Evolutionary conservation across 352 stramenopile genomes (phyloP).

Genomic region (Pythium dissotocum): DNA sequence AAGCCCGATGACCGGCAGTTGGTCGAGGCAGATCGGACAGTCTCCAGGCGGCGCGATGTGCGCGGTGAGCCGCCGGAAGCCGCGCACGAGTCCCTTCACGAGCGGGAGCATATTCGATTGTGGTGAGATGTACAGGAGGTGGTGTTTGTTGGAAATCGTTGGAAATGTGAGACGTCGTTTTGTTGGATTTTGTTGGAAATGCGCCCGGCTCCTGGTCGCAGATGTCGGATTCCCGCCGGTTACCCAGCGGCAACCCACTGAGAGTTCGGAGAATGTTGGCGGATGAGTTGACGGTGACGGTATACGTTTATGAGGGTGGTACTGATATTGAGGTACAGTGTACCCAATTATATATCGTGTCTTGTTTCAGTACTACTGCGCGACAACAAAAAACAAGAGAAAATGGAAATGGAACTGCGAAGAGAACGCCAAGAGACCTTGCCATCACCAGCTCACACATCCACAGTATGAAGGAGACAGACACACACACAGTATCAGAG

Average conservation of each 20-base stretch:
- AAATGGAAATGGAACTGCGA: too few relatives aligned
- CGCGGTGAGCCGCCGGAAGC: constrained; percentile 51
- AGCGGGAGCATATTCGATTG: constrained; percentile 25
- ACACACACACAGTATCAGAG: too few relatives aligned
- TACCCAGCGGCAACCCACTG: background rate
- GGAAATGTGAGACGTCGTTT: background rate
- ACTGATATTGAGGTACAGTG: too few relatives aligned
- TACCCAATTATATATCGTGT: too few relatives aligned
- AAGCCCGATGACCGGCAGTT: constrained; percentile 44
- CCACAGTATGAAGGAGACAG: too few relatives aligned
- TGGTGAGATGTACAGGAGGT: too few relatives aligned
- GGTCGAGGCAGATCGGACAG: constrained; percentile 69
- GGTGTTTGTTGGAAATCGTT: background rate
- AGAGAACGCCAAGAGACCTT: too few relatives aligned
- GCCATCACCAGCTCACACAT: too few relatives aligned
- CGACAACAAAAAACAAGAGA: too few relatives aligned
- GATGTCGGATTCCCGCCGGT: background rate
- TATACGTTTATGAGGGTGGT: too few relatives aligned
- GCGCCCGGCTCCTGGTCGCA: background rate
- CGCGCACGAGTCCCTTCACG: constrained; percentile 48
- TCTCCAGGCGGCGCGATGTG: constrained; percentile 38
- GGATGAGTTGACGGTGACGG: background rate
- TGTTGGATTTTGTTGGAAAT: background rate
- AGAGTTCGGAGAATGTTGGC: background rate
- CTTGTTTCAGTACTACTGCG: too few relatives aligned